These are phyloP conservation scores for Pythium phragmitis DNA, from an alignment of 352 stramenopile genomes.

Conservation along the genomic window DNA sequence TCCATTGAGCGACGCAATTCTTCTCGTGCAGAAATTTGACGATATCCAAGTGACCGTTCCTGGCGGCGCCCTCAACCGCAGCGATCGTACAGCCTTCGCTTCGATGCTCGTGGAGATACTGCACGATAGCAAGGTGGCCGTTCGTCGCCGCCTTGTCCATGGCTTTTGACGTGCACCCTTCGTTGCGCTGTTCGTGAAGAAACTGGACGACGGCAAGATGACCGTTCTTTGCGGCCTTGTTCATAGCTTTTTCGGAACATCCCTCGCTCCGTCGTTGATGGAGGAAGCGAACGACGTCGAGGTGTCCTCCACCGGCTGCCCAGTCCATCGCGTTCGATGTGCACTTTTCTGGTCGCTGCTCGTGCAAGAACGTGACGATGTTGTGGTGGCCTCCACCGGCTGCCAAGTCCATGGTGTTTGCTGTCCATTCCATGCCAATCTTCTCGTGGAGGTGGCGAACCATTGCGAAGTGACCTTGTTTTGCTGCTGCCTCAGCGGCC, in stretches of 20 bases:
- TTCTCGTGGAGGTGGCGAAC: too few species aligned
- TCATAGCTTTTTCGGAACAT: background rate
- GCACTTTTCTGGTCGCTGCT: background rate
- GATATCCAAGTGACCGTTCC: background rate
- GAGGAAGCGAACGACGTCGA: background rate
- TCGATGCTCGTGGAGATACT: background rate
- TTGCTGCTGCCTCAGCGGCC: too few species aligned
- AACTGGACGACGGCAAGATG: background rate
- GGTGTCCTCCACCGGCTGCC: background rate
- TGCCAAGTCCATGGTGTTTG: too few species aligned
- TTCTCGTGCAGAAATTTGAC: background rate
- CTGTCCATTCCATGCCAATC: too few species aligned
- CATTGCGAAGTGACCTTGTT: too few species aligned
- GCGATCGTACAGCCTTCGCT: slow-evolving; percentile 1
- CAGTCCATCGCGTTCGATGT: background rate
- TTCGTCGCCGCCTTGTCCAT: background rate
- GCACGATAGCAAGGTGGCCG: background rate
- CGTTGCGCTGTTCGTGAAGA: background rate
- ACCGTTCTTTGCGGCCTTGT: background rate
- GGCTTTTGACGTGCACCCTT: background rate
- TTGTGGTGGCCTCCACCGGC: too few species aligned
- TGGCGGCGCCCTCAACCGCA: background rate
- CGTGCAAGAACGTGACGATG: background rate
- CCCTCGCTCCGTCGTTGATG: background rate
- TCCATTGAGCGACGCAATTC: too few species aligned